Base-by-base conservation (phyloP, 2,329 filamentous ascomycete species). In the Xylariaceae sp. region DNA sequence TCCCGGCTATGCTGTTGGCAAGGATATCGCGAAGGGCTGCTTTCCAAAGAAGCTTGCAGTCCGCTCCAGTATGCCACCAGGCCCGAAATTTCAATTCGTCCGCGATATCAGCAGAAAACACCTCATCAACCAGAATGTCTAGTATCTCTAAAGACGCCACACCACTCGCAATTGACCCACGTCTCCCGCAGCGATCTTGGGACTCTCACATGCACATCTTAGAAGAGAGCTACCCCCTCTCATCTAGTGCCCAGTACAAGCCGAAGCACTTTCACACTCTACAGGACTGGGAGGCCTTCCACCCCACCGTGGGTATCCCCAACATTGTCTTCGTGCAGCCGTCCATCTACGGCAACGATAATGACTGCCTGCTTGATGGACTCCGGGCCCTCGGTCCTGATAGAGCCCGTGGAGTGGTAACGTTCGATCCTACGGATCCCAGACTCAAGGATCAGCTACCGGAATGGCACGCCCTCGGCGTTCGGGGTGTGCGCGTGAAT, bases 201-300 rank as follows among this genome's bases (percentile, higher is more conserved):
- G 79, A 82, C 57, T 76, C 73, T 40, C 80, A 83, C 59, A 83
- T 83, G 76, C 81, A 84, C 58, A 72, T 83, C 25, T 68, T 82
- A 39, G 76, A 81, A 42, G 77, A 76, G 0, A 59, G 60, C 6
- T 83, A 76, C 56, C 71, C 76, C 1, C 59, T 81, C 7, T 64
- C 68, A 21, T 49, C 67, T 6, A 56, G 64, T 22, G 78, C 79
- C 25, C 63, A 67, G 49, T 83, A 84, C 62, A 63, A 61, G 16
- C 78, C 80, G 3, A 58, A 60, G 3, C 54, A 69, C 11, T n/a
- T n/a, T n/a, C 73, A 79, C 54, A 75, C 69, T 2, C 62, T 82
- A 6, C 55, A 67, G 6, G 68, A 81, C 23, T 77, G 78, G 17
- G 62, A 73, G 23, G 48, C 58, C 2, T 82, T 82, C 53, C 74